Conservation (phyloP, 148 eudicot genomes). For the Drosera capensis region DNA sequence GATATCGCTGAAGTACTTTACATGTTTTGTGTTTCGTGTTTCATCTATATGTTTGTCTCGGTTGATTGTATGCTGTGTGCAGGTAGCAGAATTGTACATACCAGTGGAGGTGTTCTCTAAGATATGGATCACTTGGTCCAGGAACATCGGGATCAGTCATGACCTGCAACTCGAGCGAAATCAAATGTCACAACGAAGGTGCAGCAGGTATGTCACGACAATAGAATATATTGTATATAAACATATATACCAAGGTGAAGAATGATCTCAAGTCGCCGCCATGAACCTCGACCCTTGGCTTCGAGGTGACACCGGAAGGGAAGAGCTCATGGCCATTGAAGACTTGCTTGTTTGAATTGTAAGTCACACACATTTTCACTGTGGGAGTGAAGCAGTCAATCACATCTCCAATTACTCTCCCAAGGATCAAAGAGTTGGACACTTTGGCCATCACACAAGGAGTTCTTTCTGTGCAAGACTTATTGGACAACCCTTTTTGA, state of each 20-base stretch:
- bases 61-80: not conserved
- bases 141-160: conserved; percentile 97
- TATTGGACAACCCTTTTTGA: too few relatives aligned
- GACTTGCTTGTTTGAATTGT: conserved; percentile 26
- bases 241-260: conserved; percentile 27
- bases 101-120: conserved; percentile 93
- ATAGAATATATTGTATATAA: not conserved
- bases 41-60: too few relatives aligned
- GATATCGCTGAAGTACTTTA: too few relatives aligned
- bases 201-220: not conserved
- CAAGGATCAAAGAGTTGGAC: conserved; percentile 21
- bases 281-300: conserved; percentile 30
- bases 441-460: conserved; percentile 15
- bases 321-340: conserved; percentile 41
- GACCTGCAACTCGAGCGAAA: conserved; percentile 20
- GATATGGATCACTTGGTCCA: conserved; percentile 96
- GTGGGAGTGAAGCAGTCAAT: conserved; percentile 25
- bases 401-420: conserved; percentile 37
- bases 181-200: not conserved
- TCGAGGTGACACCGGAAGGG: conserved; percentile 26
- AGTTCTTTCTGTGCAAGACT: too few relatives aligned
- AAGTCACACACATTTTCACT: conserved; percentile 22
- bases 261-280: conserved; percentile 33
- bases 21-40: too few relatives aligned
- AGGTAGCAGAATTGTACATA: conserved; percentile 13